Conservation (phyloP, 2,329 filamentous ascomycete genomes). For the Geosmithia flava region DNA sequence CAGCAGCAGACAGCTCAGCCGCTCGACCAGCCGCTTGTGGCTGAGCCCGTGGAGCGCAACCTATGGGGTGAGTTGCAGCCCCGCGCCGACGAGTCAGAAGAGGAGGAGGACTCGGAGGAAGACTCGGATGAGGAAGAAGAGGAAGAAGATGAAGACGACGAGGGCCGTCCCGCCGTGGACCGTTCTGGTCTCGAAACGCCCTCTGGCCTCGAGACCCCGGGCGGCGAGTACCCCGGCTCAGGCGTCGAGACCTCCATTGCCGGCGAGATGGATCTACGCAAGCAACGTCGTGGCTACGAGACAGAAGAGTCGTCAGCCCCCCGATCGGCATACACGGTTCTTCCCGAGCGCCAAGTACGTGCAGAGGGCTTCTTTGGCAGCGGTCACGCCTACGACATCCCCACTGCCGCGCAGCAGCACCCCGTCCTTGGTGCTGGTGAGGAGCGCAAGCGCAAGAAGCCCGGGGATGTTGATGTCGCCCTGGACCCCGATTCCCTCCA, state of each 20-base stretch:
- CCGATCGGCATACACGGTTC: conserved; percentile 74
- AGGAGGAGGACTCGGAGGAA: conserved; percentile 65
- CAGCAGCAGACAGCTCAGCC: conserved; percentile 23
- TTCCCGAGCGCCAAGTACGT: conserved; percentile 77
- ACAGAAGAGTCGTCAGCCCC: conserved; percentile 70
- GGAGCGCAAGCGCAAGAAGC: conserved; percentile 80
- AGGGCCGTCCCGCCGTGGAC: conserved; percentile 29
- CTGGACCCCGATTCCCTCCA: conserved; percentile 76
- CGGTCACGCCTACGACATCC: conserved; percentile 82
- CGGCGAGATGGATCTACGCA: conserved; percentile 85
- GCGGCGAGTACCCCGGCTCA: conserved; percentile 65
- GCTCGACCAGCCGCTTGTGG: conserved; percentile 27
- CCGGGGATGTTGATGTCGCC: conserved; percentile 85
- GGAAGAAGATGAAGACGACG: conserved; percentile 48
- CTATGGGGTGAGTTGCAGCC: conserved; percentile 89
- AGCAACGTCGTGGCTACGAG: conserved; percentile 68
- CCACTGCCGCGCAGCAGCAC: conserved; percentile 37
- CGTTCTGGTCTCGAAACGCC: conserved; percentile 57
- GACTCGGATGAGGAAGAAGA: conserved; percentile 57
- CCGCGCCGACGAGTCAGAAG: conserved; percentile 61
- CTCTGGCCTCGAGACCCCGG: conserved; percentile 67
- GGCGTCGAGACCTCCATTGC: conserved; percentile 60
- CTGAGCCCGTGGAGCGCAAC: conserved; percentile 74
- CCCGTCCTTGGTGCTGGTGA: conserved; percentile 67
- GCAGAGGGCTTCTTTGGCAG: conserved; percentile 93